phyloP scores from a whole-genome alignment of 129 eudicot species.

The Lactuca sativa region DNA sequence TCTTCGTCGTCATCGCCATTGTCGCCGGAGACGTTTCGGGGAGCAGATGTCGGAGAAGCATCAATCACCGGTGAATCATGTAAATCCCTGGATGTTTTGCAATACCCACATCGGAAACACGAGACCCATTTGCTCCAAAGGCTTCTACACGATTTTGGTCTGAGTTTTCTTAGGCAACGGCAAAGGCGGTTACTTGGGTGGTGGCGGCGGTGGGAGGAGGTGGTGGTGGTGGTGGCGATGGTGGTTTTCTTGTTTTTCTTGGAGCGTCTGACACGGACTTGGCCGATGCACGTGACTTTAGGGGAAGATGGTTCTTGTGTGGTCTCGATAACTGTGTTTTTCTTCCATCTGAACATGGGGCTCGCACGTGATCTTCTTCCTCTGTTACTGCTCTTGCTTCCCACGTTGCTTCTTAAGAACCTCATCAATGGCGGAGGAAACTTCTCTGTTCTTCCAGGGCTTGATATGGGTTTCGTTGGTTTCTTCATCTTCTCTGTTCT shows the following conservation, averaged over 20 bases:
- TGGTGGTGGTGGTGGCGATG: not conserved
- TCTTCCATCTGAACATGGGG: constrained; percentile 36
- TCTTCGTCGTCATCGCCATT: not conserved
- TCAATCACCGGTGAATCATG: constrained; percentile 13
- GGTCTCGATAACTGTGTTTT: constrained; percentile 31
- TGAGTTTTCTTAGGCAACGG: constrained; percentile 17
- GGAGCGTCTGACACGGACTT: constrained; percentile 44
- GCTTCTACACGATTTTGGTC: constrained; percentile 1
- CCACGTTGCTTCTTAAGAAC: constrained; percentile 47
- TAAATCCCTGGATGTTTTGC: constrained; percentile 3
- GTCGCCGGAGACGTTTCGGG: not conserved
- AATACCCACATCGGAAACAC: constrained; percentile 33
- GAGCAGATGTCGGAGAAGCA: not conserved
- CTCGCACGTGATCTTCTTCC: constrained; percentile 44
- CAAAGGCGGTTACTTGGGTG: constrained; percentile 17
- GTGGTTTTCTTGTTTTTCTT: constrained; percentile 25
- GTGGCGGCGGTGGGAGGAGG: constrained; percentile 11
- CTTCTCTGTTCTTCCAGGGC: constrained; percentile 53
- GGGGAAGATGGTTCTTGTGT: constrained; percentile 48
- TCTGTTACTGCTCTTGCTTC: constrained; percentile 42
- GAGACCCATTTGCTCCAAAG: constrained; percentile 40
- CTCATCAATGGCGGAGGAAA: constrained; percentile 58
- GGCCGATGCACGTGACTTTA: constrained; percentile 54
- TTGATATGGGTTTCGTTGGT: constrained; percentile 38
- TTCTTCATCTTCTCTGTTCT: constrained; percentile 18